These are phyloP conservation scores for Microstroma glucosiphilum DNA, from an alignment of 1,284 basidiomycete genomes.

Conservation along the genomic window DNA sequence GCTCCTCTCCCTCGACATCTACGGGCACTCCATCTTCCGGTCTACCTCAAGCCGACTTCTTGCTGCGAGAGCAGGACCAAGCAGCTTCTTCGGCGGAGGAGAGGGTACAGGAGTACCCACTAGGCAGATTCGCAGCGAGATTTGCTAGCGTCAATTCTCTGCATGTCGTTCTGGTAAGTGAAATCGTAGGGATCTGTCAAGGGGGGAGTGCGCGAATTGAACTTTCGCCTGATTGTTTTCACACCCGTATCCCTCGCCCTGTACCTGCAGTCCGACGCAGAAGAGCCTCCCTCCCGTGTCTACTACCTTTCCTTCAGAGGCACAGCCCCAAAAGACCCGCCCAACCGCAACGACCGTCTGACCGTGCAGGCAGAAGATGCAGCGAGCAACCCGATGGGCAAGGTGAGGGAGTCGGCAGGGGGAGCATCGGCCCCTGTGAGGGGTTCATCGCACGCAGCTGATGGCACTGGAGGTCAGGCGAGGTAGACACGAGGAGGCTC, in stretches of 20 bases:
- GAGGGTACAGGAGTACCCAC: slow-evolving; percentile 4
- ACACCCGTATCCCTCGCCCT: not conserved
- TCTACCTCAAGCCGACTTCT: slow-evolving; percentile 4
- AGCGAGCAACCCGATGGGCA: slow-evolving; percentile 2
- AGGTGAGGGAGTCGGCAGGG: not conserved
- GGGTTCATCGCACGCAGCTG: not conserved
- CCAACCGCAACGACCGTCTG: not conserved
- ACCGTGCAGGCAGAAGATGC: slow-evolving; percentile 1
- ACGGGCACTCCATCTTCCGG: not conserved
- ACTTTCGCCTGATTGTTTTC: not conserved
- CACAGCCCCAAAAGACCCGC: not conserved
- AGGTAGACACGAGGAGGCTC: not conserved
- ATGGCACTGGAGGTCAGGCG: slow-evolving; percentile 5
- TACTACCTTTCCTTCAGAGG: slow-evolving; percentile 5
- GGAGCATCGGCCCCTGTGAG: not conserved
- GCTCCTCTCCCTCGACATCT: not conserved
- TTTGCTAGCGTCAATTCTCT: not conserved
- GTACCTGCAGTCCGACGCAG: not conserved
- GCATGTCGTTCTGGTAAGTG: not conserved
- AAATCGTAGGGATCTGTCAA: not conserved
- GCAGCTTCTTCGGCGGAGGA: not conserved
- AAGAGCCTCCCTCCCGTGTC: not conserved
- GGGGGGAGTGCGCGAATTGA: not conserved
- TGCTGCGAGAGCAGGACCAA: slow-evolving; percentile 2
- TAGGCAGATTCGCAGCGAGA: not conserved